Evolutionary conservation across 495 filamentous ascomycete species (phyloP), one percentile per base, ranked within the genome.

Genomic region (Penicillium coprophilum): DNA sequence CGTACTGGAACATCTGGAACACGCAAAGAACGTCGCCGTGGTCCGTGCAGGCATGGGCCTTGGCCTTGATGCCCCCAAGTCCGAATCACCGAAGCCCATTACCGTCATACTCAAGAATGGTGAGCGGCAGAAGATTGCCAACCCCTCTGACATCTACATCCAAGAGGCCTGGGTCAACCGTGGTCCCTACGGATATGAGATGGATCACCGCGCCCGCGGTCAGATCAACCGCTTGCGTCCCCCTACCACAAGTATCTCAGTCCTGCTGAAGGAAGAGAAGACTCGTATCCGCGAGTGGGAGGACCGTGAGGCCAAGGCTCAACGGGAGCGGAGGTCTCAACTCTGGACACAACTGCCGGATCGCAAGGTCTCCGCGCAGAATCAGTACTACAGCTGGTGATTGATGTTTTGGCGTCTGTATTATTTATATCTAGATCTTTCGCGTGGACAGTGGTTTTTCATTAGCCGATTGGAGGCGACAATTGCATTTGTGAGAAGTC

Each of bases 251-350:
- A 88, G 81, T 55, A 82, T 97, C n/a, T 84, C 87, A 0, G 71
- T 97, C 17, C 61, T 96, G 6, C 74, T 98, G 67, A 98, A 98
- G 77, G 94, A 97, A 67, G 90, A 97, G 70, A 85, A 85, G 69
- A 97, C 94, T 1, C 78, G 90, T 30, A 85, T 96, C 47, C 82
- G 94, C 31, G 79, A 88, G 63, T 85, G 86, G 68, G 73, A 88
- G 55, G 91, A 96, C 64, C 80, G 85, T 55, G 80, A 90, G 65
- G 84, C 85, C 63, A 89, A 88, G 71, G 84, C 83, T 60, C 87
- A 89, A 74, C 71, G 78, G 41, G 73, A 83, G 68, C 76, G 82
- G 41, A 84, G 84, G 62, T 77, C 85, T 58, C 85, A 87, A 54
- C 84, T 92, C 17, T 96, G 92, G 92, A 81, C 87, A 21, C 88